Percentiles rank a stretch among this genome's conserved stretches.
Conservation (phyloP, 805 yeast species). For the Hagleromyces aurorensis region DNA sequence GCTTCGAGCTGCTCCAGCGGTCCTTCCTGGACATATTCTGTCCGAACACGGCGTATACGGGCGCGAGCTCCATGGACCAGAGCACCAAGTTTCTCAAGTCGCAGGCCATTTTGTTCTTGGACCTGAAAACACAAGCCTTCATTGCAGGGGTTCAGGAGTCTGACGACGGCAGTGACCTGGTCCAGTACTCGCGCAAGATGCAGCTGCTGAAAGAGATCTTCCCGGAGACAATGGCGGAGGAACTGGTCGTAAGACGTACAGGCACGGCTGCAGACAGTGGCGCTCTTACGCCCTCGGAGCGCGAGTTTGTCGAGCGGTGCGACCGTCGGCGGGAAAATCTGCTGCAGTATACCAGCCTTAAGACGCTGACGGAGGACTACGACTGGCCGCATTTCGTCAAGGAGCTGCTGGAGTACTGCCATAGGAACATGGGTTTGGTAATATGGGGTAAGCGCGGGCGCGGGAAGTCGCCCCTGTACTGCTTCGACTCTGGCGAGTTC, state of each 20-base stretch:
- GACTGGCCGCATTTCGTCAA: constrained; percentile 81
- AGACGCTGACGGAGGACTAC: constrained; percentile 58
- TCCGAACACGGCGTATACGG: constrained; percentile 40
- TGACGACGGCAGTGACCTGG: constrained; percentile 7
- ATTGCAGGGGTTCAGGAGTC: constrained; percentile 67
- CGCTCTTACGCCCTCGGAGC: constrained; percentile 59
- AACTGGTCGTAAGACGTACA: constrained; percentile 26
- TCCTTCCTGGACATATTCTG: constrained; percentile 83
- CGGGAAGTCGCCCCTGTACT: constrained; percentile 22
- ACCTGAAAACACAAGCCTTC: constrained; percentile 90
- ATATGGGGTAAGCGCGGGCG: constrained; percentile 58
- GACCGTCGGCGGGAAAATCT: constrained; percentile 59
- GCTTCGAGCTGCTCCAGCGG: constrained; percentile 79
- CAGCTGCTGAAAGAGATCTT: constrained; percentile 71
- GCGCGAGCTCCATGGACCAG: constrained; percentile 16
- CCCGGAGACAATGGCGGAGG: constrained; percentile 49
- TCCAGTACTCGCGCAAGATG: constrained; percentile 15
- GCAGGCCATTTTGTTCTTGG: constrained; percentile 73
- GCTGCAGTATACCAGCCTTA: constrained; percentile 38
- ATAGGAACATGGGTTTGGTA: constrained; percentile 62
- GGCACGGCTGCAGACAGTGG: constrained; percentile 19
- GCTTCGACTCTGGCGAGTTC: constrained; percentile 18
- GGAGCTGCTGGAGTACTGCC: constrained; percentile 69
- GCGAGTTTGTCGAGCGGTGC: constrained; percentile 72
- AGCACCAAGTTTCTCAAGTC: constrained; percentile 59